Conservation (phyloP, 345 rosid species). For the Euphorbia tirucalli region DNA sequence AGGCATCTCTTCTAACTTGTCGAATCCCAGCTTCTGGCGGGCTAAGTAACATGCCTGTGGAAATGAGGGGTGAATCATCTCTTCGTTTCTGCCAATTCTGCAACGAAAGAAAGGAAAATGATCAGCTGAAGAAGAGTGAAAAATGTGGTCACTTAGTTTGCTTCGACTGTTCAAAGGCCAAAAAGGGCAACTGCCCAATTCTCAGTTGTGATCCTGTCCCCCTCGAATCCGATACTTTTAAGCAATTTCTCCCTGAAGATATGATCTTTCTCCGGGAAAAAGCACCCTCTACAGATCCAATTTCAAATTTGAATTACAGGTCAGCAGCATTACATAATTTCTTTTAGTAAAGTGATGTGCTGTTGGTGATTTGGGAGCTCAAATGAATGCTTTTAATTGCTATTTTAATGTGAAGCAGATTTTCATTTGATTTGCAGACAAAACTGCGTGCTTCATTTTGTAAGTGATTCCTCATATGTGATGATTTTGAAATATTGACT, state of each 20-base stretch:
- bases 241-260: neutral
- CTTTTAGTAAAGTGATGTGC: neutral
- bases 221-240: neutral
- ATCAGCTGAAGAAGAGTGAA: neutral
- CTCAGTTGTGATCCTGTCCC: neutral
- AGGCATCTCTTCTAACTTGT: conserved; percentile 1
- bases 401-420: too few species aligned
- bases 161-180: neutral
- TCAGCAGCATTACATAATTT: neutral
- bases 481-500: too few species aligned
- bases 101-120: neutral
- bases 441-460: too few species aligned
- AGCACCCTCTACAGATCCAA: neutral
- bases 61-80: too few species aligned
- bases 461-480: too few species aligned
- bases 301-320: neutral
- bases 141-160: conserved; percentile 2
- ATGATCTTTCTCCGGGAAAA: neutral
- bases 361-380: neutral
- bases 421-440: too few species aligned
- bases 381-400: neutral
- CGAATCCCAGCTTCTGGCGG: too few species aligned
- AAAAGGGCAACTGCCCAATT: neutral
- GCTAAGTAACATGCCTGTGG: too few species aligned
- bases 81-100: conserved; percentile 5